Evolutionary conservation across 2,329 filamentous ascomycete genomes (phyloP).

Genomic region (Aspergillus pseudoterreus): DNA sequence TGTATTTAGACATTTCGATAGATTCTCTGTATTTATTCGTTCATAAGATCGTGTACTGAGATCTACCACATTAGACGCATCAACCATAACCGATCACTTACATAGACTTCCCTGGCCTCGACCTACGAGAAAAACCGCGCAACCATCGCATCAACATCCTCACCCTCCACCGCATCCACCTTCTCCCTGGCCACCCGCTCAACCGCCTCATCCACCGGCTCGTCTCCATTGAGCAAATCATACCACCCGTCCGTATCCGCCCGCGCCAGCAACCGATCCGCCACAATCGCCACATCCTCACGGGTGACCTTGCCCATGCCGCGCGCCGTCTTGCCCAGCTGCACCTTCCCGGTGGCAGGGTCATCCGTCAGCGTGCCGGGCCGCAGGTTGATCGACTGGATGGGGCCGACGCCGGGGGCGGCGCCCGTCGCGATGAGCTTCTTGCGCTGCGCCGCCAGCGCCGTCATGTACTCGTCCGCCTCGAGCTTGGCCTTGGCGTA

Average conservation of each 20-base stretch:
- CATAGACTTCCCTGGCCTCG: neutral
- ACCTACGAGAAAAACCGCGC: conserved; percentile 26
- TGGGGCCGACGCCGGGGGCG: conserved; percentile 27
- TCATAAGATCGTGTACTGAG: neutral
- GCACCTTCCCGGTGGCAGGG: conserved; percentile 46
- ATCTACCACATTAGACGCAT: neutral
- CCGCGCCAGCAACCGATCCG: conserved; percentile 47
- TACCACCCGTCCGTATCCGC: conserved; percentile 50
- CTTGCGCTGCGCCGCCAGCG: conserved; percentile 37
- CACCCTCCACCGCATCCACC: conserved; percentile 48
- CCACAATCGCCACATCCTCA: conserved; percentile 51
- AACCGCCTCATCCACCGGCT: conserved; percentile 45
- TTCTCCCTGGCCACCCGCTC: conserved; percentile 43
- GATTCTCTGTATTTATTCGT: neutral
- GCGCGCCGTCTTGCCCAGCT: conserved; percentile 44
- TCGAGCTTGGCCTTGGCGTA: conserved; percentile 55
- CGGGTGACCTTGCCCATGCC: conserved; percentile 45
- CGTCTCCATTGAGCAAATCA: conserved; percentile 52
- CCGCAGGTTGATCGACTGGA: conserved; percentile 48
- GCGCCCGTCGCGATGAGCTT: conserved; percentile 9
- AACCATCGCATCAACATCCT: conserved; percentile 48
- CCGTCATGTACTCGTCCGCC: conserved; percentile 54
- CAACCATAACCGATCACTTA: neutral
- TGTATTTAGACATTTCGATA: neutral
- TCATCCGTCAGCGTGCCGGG: conserved; percentile 50